Evolutionary conservation across 2,329 filamentous ascomycete genomes (phyloP).

Genomic region (Fusarium sp.): DNA sequence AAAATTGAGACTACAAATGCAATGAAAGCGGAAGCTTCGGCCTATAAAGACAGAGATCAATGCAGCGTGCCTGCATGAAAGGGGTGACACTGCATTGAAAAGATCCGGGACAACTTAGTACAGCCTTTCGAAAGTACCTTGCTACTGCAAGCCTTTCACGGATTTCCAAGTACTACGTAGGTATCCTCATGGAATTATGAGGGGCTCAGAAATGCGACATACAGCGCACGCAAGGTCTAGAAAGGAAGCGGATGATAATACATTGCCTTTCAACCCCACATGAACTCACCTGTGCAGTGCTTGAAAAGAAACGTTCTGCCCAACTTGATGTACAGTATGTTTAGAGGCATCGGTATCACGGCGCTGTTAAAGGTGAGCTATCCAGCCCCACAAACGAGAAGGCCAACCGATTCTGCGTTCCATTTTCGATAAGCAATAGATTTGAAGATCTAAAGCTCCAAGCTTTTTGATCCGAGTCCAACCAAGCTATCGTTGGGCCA

Average conservation of each 20-base stretch:
- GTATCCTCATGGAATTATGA: not conserved
- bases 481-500: constrained; percentile 19
- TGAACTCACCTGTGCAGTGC: no score
- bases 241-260: not conserved
- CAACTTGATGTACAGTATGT: not conserved
- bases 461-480: constrained; percentile 13
- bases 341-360: not conserved
- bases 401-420: constrained; percentile 19
- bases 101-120: not conserved
- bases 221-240: not conserved
- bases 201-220: not conserved
- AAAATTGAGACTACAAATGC: not conserved
- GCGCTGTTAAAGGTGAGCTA: not conserved
- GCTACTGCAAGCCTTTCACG: not conserved
- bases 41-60: constrained; percentile 1
- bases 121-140: not conserved
- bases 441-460: constrained; percentile 15
- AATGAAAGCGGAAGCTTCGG: not conserved
- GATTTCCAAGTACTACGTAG: not conserved
- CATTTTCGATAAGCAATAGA: constrained; percentile 18
- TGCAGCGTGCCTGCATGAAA: constrained; percentile 1
- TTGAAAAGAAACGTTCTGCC: no score
- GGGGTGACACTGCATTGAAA: constrained; percentile 2
- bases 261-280: no score
- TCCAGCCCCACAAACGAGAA: constrained; percentile 7